These are phyloP conservation scores for Ichthyophthirius multifiliis DNA, from an alignment of 169 alveolate genomes.

Conservation along the genomic window DNA sequence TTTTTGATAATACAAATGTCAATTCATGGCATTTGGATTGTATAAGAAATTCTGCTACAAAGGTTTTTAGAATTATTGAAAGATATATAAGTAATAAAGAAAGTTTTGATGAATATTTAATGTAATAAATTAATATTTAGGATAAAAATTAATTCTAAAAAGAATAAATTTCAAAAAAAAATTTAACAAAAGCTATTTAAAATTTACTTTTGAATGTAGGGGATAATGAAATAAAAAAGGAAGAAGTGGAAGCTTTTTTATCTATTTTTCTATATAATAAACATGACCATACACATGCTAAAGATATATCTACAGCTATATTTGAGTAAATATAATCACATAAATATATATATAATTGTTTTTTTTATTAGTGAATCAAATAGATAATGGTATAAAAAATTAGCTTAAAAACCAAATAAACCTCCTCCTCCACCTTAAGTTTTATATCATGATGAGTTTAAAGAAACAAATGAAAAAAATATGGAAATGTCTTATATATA, in stretches of 20 bases:
- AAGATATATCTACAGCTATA: constrained; percentile 13
- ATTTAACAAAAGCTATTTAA: constrained; percentile 1
- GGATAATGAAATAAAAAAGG: background rate
- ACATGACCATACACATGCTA: background rate
- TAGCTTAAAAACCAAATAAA: no score
- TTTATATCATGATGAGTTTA: background rate
- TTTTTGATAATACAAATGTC: background rate
- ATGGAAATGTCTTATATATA: background rate
- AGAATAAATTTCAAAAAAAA: background rate
- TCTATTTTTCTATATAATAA: constrained; percentile 23
- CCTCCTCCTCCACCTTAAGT: constrained; percentile 2
- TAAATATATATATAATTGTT: no score
- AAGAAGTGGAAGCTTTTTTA: background rate
- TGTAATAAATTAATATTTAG: background rate
- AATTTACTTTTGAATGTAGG: constrained; percentile 16
- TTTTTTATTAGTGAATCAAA: no score
- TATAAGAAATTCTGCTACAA: background rate
- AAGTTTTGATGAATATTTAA: constrained; percentile 16
- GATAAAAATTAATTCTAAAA: background rate
- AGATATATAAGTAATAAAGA: constrained; percentile 16
- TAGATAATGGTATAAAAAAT: no score
- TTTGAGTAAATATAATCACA: no score
- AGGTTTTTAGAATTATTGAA: background rate
- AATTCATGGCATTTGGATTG: constrained; percentile 17
- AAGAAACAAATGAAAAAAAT: background rate